Base-by-base conservation (phyloP, 495 filamentous ascomycete genomes). In the Glarea lozoyensis region DNA sequence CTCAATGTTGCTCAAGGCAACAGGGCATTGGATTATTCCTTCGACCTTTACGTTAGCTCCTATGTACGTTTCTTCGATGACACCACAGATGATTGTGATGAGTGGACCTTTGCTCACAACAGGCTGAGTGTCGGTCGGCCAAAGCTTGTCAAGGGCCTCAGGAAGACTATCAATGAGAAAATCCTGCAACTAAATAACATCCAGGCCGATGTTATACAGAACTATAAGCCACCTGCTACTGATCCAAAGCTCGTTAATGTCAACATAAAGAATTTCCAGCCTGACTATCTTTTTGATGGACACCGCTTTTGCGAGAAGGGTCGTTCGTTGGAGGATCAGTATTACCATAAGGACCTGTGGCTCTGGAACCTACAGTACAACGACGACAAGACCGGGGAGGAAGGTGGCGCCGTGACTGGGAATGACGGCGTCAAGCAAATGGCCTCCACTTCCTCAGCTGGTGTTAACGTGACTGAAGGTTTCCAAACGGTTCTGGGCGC, bases 251-350 rank as follows among this genome's bases (percentile, higher is more conserved):
- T 10, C 29, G 20, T 21, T 10, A 25, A 43, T 19, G n/a, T 16
- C 19, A 6, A 30, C 3, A 19, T 35, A 4, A 29, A 35, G 20
- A 30, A 43, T 15, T n/a, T 35, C 13, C 41, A 25, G 4, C n/a
- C 25, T 12, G 23, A 25, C 19, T 11, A 30, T 17, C 11, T 10
- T 7, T 43, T 43, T 25, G 7, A 43, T n/a, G 30, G 18, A 9
- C 41, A 43, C 41, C 41, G 41, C n/a, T 43, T 43, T 20, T 43
- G 41, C 25, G 41, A 43, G 32, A 3, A 34, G 30, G 22, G 17
- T 24, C 41, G 19, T 10, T 34, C 22, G 10, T 34, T 34, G n/a
- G 32, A 43, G 19, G 41, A 43, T 36, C 41, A 43, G 17, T 43
- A 16, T 25, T 30, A 25, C 29, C 12, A 29, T 15, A 31, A 9